Conservation (phyloP, 2,329 filamentous ascomycete species). For the Calonectria hawksworthii region DNA sequence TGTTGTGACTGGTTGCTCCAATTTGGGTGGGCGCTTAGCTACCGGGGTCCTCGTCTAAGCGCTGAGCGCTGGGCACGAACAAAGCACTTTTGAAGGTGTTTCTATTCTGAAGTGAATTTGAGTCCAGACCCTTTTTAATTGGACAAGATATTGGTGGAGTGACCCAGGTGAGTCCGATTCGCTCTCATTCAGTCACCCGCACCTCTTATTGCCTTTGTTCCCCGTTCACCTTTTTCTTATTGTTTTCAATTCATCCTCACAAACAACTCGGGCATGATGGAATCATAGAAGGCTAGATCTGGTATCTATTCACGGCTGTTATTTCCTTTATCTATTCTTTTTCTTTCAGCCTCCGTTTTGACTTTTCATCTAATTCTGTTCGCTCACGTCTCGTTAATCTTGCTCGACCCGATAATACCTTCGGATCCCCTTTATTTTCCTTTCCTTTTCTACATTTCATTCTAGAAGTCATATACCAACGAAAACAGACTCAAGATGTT, state of each 20-base stretch:
- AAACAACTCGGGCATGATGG: constrained; percentile 38
- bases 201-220: constrained; percentile 45
- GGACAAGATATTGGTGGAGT: constrained; percentile 39
- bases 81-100: constrained; percentile 30
- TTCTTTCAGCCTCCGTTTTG: constrained; percentile 21
- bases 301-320: constrained; percentile 19
- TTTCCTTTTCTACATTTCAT: constrained; percentile 23
- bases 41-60: constrained; percentile 39
- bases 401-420: constrained; percentile 15
- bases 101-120: constrained; percentile 32
- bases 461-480: constrained; percentile 41
- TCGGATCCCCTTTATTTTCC: constrained; percentile 3
- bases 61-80: constrained; percentile 38
- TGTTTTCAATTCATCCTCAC: constrained; percentile 31
- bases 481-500: constrained; percentile 54
- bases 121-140: constrained; percentile 37
- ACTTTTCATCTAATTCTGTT: constrained; percentile 32
- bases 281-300: constrained; percentile 45
- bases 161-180: constrained; percentile 36
- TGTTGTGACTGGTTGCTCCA: constrained; percentile 40
- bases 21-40: constrained; percentile 43
- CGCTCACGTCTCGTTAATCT: constrained; percentile 24
- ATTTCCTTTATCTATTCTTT: constrained; percentile 22
- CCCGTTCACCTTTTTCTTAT: constrained; percentile 35
- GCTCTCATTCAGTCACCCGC: constrained; percentile 33